Evolutionary conservation across 495 filamentous ascomycete genomes (phyloP).

Genomic region (Tuber indicum): DNA sequence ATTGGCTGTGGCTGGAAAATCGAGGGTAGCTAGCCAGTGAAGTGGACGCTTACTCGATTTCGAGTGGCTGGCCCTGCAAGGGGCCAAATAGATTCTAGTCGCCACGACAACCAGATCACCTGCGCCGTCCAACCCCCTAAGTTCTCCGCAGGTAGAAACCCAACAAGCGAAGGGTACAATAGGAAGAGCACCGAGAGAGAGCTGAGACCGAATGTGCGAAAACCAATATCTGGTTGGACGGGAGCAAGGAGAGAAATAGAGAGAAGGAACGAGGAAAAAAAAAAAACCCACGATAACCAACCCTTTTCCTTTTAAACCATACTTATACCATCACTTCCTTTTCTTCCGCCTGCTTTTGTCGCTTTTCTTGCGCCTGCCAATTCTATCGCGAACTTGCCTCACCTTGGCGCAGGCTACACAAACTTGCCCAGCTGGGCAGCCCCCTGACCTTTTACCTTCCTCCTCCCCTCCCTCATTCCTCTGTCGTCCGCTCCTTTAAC

Average conservation of each 20-base stretch:
- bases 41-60: not conserved
- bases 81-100: constrained; percentile 25
- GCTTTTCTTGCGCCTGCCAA: constrained; percentile 13
- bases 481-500: not conserved
- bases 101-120: constrained; percentile 24
- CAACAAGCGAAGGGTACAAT: no score
- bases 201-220: not conserved
- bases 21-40: not conserved
- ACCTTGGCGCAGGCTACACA: constrained; percentile 38
- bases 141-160: constrained; percentile 12
- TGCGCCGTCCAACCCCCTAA: constrained; percentile 20
- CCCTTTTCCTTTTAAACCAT: constrained; percentile 9
- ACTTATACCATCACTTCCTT: not conserved
- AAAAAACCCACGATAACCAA: constrained; percentile 10
- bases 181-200: not conserved
- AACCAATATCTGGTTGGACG: not conserved
- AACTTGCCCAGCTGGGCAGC: constrained; percentile 6
- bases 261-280: constrained; percentile 15
- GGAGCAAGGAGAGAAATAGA: constrained; percentile 15
- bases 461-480: constrained; percentile 10
- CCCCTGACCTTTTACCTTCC: constrained; percentile 8
- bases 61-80: constrained; percentile 19
- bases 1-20: not conserved
- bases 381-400: constrained; percentile 14
- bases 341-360: constrained; percentile 14